Base-by-base conservation (phyloP, 2,329 filamentous ascomycete species). In the Leptosphaerulina australis region DNA sequence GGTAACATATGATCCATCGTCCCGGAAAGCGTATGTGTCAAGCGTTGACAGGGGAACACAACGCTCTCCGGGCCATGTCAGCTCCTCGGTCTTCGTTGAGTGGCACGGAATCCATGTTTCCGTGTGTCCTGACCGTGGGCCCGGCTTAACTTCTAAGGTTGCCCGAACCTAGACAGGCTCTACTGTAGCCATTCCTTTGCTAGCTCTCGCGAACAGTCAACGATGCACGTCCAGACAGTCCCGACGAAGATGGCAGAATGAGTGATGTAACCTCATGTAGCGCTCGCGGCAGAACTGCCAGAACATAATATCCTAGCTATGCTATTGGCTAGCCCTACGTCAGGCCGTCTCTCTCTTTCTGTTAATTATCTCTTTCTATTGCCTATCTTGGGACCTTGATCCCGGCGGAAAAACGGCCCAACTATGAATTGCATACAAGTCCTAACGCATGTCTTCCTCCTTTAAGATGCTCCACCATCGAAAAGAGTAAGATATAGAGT, bases 1-100 rank as follows among this genome's bases (percentile, higher is more conserved):
- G 18, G 31, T 44, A 44, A 38, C 20, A 44, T 33, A 44, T 44
- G 28, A 50, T 50, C 34, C 15, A 50, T 40, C 10, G 21, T 50
- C 21, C 29, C 15, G 25, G 18, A 44, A 50, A 40, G 44, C 35
- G 35, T 26, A 44, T 44, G 21, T 5, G 39, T 50, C 34, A 39
- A 44, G 33, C 35, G 21, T 44, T 40, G 14, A 50, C 34, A 50
- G 44, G 21, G 40, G 39, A 35, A 36, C 15, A 39, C 34, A 50
- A 50, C 34, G 33, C 34, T 50, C 34, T 50, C 28, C n/a, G 28
- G 28, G 34, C 47, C 21, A 39, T 44, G 33, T 39, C 15, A 34
- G 34, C 28, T 47, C 34, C 28, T 35, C 26, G 21, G 34, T 50
- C 39, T 44, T 50, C 15, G 33, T 29, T 20, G 21, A 24, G 39